A percentile compares a stretch with the other conserved stretches of the same genome.
Evolutionary conservation across 2,329 filamentous ascomycete genomes (phyloP).

Genomic region (Cryphonectria parasitica): DNA sequence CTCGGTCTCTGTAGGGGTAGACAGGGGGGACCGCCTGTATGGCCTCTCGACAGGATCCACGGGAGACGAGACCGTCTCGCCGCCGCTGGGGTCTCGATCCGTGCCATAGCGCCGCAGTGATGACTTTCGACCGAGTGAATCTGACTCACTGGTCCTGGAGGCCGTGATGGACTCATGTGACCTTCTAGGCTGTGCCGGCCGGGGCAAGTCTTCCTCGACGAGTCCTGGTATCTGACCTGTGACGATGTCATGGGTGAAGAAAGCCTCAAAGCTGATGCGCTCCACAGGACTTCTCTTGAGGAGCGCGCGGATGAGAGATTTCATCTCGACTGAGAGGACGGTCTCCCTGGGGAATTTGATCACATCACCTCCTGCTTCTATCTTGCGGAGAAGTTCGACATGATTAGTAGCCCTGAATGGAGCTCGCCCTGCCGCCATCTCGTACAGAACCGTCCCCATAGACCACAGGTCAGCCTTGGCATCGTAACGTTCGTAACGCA

Average conservation of each 20-base stretch:
- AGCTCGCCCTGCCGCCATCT: conserved; percentile 90
- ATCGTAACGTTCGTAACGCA: conserved; percentile 96
- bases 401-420: conserved; percentile 94
- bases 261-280: conserved; percentile 81
- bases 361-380: conserved; percentile 83
- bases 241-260: conserved; percentile 78
- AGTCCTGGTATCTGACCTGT: conserved; percentile 77
- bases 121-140: conserved; percentile 38
- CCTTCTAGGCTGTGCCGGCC: conserved; percentile 37
- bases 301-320: conserved; percentile 76
- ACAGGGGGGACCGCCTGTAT: conserved; percentile 48
- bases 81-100: conserved; percentile 43
- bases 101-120: conserved; percentile 47
- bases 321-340: conserved; percentile 74
- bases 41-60: conserved; percentile 49
- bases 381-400: conserved; percentile 89
- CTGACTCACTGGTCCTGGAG: conserved; percentile 39
- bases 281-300: conserved; percentile 86
- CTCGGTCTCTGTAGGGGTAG: conserved; percentile 45
- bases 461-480: conserved; percentile 98
- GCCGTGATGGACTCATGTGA: conserved; percentile 42
- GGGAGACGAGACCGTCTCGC: conserved; percentile 44
- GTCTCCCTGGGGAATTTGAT: conserved; percentile 81
- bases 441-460: conserved; percentile 90
- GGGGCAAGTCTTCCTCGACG: conserved; percentile 73